Base-by-base conservation (phyloP, 75 land plant species). In the Pinus taeda region DNA sequence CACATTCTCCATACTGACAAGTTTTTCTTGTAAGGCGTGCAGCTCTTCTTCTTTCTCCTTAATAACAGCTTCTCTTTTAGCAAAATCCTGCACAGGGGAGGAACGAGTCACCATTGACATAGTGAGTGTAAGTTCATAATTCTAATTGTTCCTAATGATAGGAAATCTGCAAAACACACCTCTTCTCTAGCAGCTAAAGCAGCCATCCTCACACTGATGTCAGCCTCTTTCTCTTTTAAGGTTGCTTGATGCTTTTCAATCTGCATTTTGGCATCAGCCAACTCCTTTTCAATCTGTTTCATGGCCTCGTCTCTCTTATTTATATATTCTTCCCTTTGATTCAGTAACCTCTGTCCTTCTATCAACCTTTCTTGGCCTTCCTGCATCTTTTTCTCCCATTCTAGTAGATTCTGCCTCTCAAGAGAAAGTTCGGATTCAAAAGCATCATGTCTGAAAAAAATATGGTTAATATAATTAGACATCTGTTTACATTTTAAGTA, bases 381-480 rank as follows among this genome's bases (percentile, higher is more conserved):
- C 24, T 88, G 87, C 36, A 97, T 74, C 21, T 82, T 89, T 55
- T 76, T 86, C 63, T 97, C 98, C 99, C 99, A 94, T 26, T 85
- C 93, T 5, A 73, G 82, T 61, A 97, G 79, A 79, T 88, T 88
- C 57, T 84, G 89, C 65, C 83, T 85, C 74, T 88, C 87, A 39
- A 71, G 77, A 29, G 76, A 73, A 53, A 90, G 29, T 15, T 80
- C 71, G 33, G 69, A 59, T n/a, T 90, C 88, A 71, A 86, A 86
- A 9, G 82, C 83, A 57, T 89, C 88, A 59, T 78, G 79, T 62
- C 95, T 93, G 65, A 59, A 60, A 33, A 49, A 39, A 77, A 67
- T 3, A 26, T 61, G 60, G 37, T 21, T 36, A 65, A 75, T 4
- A 2, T 15, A 17, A 75, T 30, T 15, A 9, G 18, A 60, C 20